Evolutionary conservation across 139 green algal genomes (phyloP).

Genomic region (Coccomyxa sp.): DNA sequence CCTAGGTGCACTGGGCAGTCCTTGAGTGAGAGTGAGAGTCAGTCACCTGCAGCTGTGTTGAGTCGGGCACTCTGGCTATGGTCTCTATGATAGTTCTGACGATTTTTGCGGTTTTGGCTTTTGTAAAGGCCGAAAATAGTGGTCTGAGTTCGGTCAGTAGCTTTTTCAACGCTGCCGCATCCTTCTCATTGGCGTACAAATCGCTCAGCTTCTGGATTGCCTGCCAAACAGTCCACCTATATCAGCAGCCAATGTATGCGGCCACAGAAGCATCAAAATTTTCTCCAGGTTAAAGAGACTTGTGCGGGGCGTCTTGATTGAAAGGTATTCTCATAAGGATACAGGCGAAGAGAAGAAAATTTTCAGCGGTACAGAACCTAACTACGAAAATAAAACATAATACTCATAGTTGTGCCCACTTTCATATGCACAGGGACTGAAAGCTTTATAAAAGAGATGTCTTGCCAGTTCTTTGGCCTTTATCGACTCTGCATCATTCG

Average conservation of each 20-base stretch:
- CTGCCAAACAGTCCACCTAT: not conserved
- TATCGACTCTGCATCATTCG: slow-evolving; percentile 58
- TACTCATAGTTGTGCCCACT: too few relatives aligned
- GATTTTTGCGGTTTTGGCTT: slow-evolving; percentile 99
- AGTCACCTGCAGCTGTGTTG: slow-evolving; percentile 78
- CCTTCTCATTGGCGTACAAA: slow-evolving; percentile 61
- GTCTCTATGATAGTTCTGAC: slow-evolving; percentile 92
- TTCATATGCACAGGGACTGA: too few relatives aligned
- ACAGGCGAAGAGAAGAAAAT: too few relatives aligned
- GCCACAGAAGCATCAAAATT: too few relatives aligned
- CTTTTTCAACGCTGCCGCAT: slow-evolving; percentile 59
- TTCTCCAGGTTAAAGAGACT: too few relatives aligned
- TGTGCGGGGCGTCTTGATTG: too few relatives aligned
- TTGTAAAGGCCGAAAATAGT: slow-evolving; percentile 87
- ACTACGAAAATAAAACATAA: too few relatives aligned
- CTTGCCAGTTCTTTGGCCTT: slow-evolving; percentile 74
- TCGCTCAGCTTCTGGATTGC: slow-evolving; percentile 46
- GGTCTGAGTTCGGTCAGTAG: slow-evolving; percentile 83
- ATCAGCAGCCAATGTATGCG: not conserved
- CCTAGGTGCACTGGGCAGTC: not conserved
- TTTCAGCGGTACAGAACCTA: too few relatives aligned
- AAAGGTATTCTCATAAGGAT: too few relatives aligned
- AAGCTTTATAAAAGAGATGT: too few relatives aligned
- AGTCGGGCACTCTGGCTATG: slow-evolving; percentile 84
- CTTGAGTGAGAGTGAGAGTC: not conserved